These are phyloP conservation scores for Yarrowia sp. DNA, from an alignment of 805 yeast genomes.

Conservation along the genomic window DNA sequence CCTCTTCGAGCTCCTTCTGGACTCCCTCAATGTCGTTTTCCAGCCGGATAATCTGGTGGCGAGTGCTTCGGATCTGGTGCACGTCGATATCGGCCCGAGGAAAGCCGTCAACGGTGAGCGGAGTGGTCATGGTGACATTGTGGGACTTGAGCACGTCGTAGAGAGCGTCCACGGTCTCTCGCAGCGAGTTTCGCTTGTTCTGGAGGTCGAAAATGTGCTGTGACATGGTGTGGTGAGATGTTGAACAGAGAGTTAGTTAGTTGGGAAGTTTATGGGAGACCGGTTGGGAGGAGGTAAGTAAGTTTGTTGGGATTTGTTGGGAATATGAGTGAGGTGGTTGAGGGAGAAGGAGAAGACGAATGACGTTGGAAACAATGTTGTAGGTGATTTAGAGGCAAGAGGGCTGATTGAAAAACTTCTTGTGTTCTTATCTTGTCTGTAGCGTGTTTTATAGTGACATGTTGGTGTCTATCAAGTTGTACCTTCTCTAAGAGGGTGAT, in stretches of 20 bases:
- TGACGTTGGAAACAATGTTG: no score
- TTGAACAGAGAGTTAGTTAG: no score
- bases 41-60: conserved; percentile 70
- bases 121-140: conserved; percentile 67
- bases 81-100: conserved; percentile 88
- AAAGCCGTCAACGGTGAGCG: conserved; percentile 76
- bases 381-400: no score
- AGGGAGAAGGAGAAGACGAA: no score
- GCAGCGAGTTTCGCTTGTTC: conserved; percentile 50
- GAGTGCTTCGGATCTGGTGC: conserved; percentile 63
- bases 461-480: no score
- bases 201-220: conserved; percentile 40
- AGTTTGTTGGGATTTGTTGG: background rate
- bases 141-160: conserved; percentile 56
- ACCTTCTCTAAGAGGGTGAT: no score
- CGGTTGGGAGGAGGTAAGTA: background rate
- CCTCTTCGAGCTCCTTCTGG: conserved; percentile 56
- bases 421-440: no score
- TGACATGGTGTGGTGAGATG: conserved; percentile 9
- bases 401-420: no score
- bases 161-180: conserved; percentile 53
- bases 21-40: conserved; percentile 71
- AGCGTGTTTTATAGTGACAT: no score
- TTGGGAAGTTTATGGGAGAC: background rate
- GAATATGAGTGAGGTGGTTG: no score